phyloP scores from a whole-genome alignment of 371 early-diverging fungal genomes.

The Haplosporangium sp. region DNA sequence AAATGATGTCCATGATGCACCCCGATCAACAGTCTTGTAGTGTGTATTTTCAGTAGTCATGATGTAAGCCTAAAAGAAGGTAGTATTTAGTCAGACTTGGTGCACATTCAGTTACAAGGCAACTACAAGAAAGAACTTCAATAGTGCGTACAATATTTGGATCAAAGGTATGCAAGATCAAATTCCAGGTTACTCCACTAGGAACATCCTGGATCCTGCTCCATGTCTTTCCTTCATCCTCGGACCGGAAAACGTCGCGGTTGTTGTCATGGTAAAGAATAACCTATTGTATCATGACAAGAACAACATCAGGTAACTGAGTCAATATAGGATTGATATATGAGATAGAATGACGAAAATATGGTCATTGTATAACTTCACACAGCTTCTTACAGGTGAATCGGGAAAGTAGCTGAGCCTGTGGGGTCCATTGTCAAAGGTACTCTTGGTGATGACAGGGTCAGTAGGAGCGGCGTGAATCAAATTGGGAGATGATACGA shows the following conservation, averaged over 20 bases:
- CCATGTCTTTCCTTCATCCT: conserved; percentile 79
- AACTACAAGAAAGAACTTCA: not conserved
- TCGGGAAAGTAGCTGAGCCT: conserved; percentile 76
- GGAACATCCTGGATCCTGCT: conserved; percentile 58
- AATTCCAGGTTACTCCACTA: conserved; percentile 49
- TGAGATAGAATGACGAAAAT: not conserved
- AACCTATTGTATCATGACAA: conserved; percentile 51
- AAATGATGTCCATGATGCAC: conserved; percentile 74
- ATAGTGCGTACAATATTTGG: conserved; percentile 60
- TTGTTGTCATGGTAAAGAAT: conserved; percentile 69
- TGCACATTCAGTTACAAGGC: not conserved
- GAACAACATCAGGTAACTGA: not conserved
- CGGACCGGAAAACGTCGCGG: conserved; percentile 70
- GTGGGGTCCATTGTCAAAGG: conserved; percentile 64
- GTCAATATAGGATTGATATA: not conserved
- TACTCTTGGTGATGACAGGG: conserved; percentile 46
- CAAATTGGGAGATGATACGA: conserved; percentile 1
- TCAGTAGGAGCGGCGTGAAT: not conserved
- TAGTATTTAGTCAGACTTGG: not conserved
- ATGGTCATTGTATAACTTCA: not conserved
- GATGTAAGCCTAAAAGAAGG: conserved; percentile 67
- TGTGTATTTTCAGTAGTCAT: conserved; percentile 68
- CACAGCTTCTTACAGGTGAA: conserved; percentile 65
- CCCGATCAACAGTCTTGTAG: conserved; percentile 75
- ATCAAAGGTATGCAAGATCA: conserved; percentile 73